phyloP scores from a whole-genome alignment of 2,329 filamentous ascomycete genomes.

The Ascochyta lentis region DNA sequence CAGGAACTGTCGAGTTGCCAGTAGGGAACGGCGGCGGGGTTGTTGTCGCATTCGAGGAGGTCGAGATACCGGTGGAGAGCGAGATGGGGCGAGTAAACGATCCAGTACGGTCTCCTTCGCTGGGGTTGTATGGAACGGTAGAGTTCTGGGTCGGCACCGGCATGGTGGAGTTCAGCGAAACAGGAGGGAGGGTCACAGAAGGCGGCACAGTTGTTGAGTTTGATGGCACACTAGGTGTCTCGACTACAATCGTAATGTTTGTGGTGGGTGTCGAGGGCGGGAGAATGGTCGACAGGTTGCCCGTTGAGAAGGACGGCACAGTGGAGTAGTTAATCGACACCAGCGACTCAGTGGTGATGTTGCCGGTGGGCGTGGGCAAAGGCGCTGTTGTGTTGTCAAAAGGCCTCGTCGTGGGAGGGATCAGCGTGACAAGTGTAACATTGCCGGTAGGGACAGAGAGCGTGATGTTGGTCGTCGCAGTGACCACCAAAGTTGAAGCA shows the following conservation, averaged over 20 bases:
- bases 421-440: conserved; percentile 1
- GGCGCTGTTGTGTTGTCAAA: conserved; percentile 10
- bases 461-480: conserved; percentile 11
- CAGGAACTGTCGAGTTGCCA: conserved; percentile 23
- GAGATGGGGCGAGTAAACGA: not conserved
- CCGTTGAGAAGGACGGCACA: conserved; percentile 2
- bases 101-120: not conserved
- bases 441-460: conserved; percentile 11
- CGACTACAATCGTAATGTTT: conserved; percentile 16
- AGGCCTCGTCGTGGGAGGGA: conserved; percentile 11
- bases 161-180: conserved; percentile 4
- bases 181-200: conserved; percentile 2
- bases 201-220: conserved; percentile 19
- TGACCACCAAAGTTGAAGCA: not conserved
- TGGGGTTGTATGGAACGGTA: not conserved
- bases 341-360: not conserved
- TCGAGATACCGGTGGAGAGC: not conserved
- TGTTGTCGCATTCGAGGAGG: conserved; percentile 1
- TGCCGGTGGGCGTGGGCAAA: conserved; percentile 9
- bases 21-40: conserved; percentile 13
- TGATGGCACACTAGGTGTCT: conserved; percentile 18
- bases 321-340: conserved; percentile 9
- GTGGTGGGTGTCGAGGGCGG: conserved; percentile 1
- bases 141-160: not conserved
- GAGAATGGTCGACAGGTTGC: conserved; percentile 7